phyloP scores from a whole-genome alignment of 176 grass and related monocot genomes.

The Zea luxurians region DNA sequence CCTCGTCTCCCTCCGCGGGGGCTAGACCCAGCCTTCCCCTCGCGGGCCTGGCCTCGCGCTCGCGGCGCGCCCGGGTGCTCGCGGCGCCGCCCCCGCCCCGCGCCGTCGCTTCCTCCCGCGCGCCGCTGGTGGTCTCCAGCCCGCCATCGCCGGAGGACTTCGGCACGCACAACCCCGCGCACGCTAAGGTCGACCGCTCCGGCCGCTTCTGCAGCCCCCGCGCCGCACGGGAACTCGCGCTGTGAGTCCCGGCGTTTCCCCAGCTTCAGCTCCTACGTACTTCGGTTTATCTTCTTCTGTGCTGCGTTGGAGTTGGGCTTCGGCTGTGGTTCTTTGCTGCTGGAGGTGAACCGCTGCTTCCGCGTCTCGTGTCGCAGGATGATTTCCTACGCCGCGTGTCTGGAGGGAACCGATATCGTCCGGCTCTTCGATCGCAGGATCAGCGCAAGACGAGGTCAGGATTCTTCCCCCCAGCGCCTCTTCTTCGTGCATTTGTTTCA shows the following conservation, averaged over 20 bases:
- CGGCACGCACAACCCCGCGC: neutral
- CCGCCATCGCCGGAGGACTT: slow-evolving; percentile 4
- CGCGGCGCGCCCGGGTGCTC: slow-evolving; percentile 13
- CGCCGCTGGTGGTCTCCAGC: slow-evolving; percentile 32
- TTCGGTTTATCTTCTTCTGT: neutral
- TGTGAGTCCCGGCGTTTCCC: slow-evolving; percentile 49
- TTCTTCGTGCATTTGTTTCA: neutral
- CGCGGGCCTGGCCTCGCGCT: neutral
- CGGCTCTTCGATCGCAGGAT: slow-evolving; percentile 88
- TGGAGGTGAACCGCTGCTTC: neutral
- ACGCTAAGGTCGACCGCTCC: slow-evolving; percentile 62
- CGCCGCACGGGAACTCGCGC: slow-evolving; percentile 86
- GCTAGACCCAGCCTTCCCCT: neutral
- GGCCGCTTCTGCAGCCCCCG: slow-evolving; percentile 86
- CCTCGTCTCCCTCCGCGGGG: neutral
- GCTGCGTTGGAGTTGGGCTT: neutral
- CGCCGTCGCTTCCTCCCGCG: slow-evolving; percentile 39
- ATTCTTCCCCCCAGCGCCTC: neutral
- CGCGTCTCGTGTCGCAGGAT: slow-evolving; percentile 44
- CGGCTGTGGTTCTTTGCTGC: neutral
- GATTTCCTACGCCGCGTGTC: slow-evolving; percentile 89
- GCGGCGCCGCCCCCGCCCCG: slow-evolving; percentile 13
- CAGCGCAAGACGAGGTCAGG: slow-evolving; percentile 71
- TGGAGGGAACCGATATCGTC: slow-evolving; percentile 82
- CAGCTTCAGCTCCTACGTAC: too few species aligned